Conservation (phyloP, 2,329 filamentous ascomycete genomes). For the Fonsecaea nubica region DNA sequence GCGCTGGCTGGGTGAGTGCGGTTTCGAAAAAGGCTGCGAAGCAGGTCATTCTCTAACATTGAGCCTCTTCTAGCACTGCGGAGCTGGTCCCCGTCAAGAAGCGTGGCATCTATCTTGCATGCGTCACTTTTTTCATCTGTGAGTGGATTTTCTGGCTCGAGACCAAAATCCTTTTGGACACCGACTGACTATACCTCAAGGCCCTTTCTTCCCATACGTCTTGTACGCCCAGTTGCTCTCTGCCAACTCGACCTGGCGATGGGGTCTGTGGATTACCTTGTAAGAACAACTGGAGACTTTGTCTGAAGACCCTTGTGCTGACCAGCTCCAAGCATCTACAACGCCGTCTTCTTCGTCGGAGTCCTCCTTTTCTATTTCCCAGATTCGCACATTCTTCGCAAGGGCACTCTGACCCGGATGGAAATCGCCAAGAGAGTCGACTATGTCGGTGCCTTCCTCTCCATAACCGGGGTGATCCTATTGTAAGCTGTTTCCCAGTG, state of each 20-base stretch:
- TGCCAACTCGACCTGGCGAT: slow-evolving; percentile 31
- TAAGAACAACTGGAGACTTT: slow-evolving; percentile 6
- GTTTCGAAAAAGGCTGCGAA: not conserved
- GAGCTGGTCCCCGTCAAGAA: slow-evolving; percentile 36
- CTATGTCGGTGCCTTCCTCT: slow-evolving; percentile 31
- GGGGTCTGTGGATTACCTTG: slow-evolving; percentile 34
- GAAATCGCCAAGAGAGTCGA: slow-evolving; percentile 29
- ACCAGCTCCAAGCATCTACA: slow-evolving; percentile 25
- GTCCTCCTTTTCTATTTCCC: slow-evolving; percentile 34
- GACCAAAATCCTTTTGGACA: not conserved
- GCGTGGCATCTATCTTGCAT: slow-evolving; percentile 31
- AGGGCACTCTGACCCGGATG: slow-evolving; percentile 14
- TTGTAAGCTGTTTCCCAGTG: slow-evolving; percentile 47
- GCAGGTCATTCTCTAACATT: slow-evolving; percentile 4
- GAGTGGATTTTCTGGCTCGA: not conserved
- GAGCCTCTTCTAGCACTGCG: slow-evolving; percentile 18
- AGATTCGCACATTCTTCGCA: slow-evolving; percentile 25
- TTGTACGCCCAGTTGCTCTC: slow-evolving; percentile 31
- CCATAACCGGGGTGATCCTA: slow-evolving; percentile 30
- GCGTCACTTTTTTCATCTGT: slow-evolving; percentile 33
- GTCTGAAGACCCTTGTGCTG: not conserved
- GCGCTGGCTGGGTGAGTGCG: slow-evolving; percentile 34
- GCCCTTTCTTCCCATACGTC: slow-evolving; percentile 34
- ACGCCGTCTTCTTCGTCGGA: slow-evolving; percentile 25
- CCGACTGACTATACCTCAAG: slow-evolving; percentile 15